phyloP scores from a whole-genome alignment of 805 yeast species.

The Metschnikowia cerradonensis region DNA sequence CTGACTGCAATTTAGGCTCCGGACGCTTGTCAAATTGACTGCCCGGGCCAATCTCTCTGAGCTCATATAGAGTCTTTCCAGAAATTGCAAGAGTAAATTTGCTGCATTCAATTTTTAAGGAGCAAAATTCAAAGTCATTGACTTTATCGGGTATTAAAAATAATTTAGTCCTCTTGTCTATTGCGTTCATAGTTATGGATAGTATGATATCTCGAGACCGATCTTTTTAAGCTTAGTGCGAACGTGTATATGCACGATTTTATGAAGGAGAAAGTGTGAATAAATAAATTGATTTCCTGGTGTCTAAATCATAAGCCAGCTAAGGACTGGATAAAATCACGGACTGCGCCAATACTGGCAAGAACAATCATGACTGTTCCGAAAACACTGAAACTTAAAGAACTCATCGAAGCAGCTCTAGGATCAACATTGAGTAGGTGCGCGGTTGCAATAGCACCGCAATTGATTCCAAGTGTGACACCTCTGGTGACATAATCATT shows the following conservation, averaged over 20 bases:
- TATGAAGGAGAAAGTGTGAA: neutral
- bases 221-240: neutral
- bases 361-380: slow-evolving; percentile 72
- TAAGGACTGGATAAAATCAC: slow-evolving; percentile 39
- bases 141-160: slow-evolving; percentile 11
- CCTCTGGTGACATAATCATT: slow-evolving; percentile 75
- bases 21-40: slow-evolving; percentile 14
- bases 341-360: slow-evolving; percentile 49
- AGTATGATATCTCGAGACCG: neutral
- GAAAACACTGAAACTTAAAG: slow-evolving; percentile 64
- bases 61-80: slow-evolving; percentile 9
- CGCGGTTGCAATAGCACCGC: slow-evolving; percentile 83
- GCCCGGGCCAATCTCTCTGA: slow-evolving; percentile 14
- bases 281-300: neutral
- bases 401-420: slow-evolving; percentile 75
- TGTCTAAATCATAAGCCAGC: slow-evolving; percentile 37
- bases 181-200: neutral
- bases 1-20: slow-evolving; percentile 14
- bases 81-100: slow-evolving; percentile 8
- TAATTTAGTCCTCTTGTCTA: slow-evolving; percentile 9
- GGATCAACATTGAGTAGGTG: slow-evolving; percentile 66
- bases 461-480: slow-evolving; percentile 68
- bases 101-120: slow-evolving; percentile 1
- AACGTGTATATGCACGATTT: neutral
- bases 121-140: slow-evolving; percentile 1